Evolutionary conservation across 1,284 basidiomycete genomes (phyloP), one percentile per base, ranked within the genome.

Genomic region (Fistulinella staudtii): DNA sequence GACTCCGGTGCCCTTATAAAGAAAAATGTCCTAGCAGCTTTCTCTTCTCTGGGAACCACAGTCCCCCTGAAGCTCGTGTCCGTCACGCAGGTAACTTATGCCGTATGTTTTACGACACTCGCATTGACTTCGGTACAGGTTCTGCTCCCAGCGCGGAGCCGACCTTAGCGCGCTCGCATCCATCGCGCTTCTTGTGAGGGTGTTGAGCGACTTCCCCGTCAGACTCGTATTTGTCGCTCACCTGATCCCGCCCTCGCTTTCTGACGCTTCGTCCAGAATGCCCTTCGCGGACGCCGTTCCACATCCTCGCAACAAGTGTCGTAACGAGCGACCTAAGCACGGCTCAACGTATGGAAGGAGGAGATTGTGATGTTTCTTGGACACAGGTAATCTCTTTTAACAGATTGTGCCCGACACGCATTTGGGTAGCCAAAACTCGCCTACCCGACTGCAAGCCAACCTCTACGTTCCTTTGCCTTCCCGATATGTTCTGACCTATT

Each of bases 181-280:
- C 79, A 81, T 82, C 79, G 78, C 79, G 80, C 76, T 82, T 82
- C 80, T 82, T 82, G 79, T 77, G 71, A 69, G 75, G 77, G 64
- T 77, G 76, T 63, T 62, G 68, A 77, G 60, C 63, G 66, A 67
- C 70, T 68, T 82, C 79, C n/a, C 64, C 66, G 65, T 63, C 58
- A 72, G 78, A 79, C 71, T 55, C 50, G 49, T 49, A 43, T 51
- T 44, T 38, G 35, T 43, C 44, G 39, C 41, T 38, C 7, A 8
- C 37, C n/a, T 20, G 11, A 33, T 39, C 13, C 20, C 10, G 10
- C 31, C 24, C 9, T 21, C 29, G 22, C 34, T 27, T 49, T 38
- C 56, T 43, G 15, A 15, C 29, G 48, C 33, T 48, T 54, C 47
- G 8, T 33, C 34, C 50, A 72, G 65, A 61, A 52, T 40, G 30